Evolutionary conservation across 1,284 basidiomycete genomes (phyloP).

Genomic region (Austroboletus niveus): DNA sequence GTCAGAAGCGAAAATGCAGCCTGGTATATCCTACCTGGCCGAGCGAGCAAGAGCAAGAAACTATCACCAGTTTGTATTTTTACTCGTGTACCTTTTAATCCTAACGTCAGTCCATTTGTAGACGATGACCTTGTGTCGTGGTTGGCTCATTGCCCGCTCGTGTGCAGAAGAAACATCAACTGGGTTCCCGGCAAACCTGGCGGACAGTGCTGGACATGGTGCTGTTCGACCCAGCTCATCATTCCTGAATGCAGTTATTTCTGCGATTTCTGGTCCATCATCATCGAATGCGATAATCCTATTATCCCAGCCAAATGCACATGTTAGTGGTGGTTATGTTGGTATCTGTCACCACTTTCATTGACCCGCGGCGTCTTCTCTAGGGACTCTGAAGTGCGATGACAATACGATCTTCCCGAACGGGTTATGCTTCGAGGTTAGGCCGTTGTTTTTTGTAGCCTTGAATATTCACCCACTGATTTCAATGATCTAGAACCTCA

Average conservation of each 20-base stretch:
- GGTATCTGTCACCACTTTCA: background rate
- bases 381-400: constrained; percentile 7
- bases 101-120: background rate
- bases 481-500: no score
- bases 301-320: constrained; percentile 3
- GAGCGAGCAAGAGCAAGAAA: constrained; percentile 1
- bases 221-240: constrained; percentile 1
- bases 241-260: constrained; percentile 1
- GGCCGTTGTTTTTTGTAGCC: background rate
- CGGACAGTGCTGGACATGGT: constrained; percentile 1
- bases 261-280: constrained; percentile 8
- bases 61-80: constrained; percentile 5
- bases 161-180: constrained; percentile 6
- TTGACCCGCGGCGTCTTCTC: background rate
- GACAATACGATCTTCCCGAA: constrained; percentile 8
- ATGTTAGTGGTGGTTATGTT: background rate
- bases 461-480: no score
- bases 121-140: constrained; percentile 8
- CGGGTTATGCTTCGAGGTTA: constrained; percentile 8
- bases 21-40: constrained; percentile 8
- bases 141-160: background rate
- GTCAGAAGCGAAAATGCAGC: constrained; percentile 10
- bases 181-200: constrained; percentile 5
- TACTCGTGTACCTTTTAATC: no score
- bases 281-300: constrained; percentile 7